Conservation (phyloP, 768 basidiomycete genomes). For the Vararia minispora region DNA sequence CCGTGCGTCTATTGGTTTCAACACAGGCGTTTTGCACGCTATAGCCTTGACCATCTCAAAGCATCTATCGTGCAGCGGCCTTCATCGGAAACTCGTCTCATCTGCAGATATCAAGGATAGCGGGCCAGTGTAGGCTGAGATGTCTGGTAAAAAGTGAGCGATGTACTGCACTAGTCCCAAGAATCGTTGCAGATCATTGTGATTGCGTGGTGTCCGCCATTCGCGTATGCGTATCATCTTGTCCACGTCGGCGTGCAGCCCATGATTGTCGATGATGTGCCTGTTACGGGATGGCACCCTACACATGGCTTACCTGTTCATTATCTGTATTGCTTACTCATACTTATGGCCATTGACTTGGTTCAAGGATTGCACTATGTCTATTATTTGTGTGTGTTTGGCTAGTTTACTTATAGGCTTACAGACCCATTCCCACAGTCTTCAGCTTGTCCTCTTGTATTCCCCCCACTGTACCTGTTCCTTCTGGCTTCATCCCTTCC, state of each 20-base stretch:
- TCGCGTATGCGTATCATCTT: conserved; percentile 24
- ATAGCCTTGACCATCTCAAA: conserved; percentile 16
- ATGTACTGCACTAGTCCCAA: conserved; percentile 17
- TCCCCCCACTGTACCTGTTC: too few species aligned
- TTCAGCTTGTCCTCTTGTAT: too few species aligned
- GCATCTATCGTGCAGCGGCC: conserved; percentile 12
- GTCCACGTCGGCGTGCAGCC: conserved; percentile 26
- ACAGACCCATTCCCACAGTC: too few species aligned
- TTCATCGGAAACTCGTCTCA: conserved; percentile 15
- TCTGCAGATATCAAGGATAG: conserved; percentile 19
- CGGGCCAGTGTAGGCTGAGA: conserved; percentile 22
- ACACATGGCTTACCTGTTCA: too few species aligned
- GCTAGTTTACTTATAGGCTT: too few species aligned
- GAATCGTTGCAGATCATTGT: conserved; percentile 28
- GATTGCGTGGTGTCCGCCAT: conserved; percentile 23
- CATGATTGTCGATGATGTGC: conserved; percentile 28
- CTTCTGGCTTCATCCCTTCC: too few species aligned
- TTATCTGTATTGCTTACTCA: too few species aligned
- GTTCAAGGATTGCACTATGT: too few species aligned
- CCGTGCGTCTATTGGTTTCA: conserved; percentile 12
- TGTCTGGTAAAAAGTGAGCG: conserved; percentile 24
- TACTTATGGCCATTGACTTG: too few species aligned
- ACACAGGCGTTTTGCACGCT: conserved; percentile 6
- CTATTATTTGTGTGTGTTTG: too few species aligned
- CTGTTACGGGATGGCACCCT: too few species aligned